These are phyloP conservation scores for Tetraselmis striata DNA, from an alignment of 139 green algal genomes.

Conservation along the genomic window DNA sequence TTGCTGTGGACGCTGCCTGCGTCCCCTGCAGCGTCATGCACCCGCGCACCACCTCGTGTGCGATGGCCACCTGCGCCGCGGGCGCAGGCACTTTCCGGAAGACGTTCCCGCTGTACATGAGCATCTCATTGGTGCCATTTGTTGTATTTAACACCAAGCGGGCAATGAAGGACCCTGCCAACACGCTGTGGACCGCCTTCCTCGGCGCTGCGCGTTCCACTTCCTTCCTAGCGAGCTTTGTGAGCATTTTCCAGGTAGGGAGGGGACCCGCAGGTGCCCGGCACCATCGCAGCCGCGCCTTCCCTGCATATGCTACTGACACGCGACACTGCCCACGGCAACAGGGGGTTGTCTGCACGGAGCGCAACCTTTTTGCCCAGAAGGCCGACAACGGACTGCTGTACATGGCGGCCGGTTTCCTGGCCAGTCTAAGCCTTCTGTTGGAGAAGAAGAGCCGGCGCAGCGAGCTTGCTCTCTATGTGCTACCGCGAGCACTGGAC, in stretches of 20 bases:
- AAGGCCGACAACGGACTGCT: neutral
- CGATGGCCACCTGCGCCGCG: slow-evolving; percentile 1
- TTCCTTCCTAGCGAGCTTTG: slow-evolving; percentile 22
- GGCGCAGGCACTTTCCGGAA: slow-evolving; percentile 27
- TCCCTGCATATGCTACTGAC: neutral
- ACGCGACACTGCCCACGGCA: neutral
- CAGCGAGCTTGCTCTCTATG: slow-evolving; percentile 38
- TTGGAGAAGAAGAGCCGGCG: slow-evolving; percentile 38
- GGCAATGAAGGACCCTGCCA: neutral
- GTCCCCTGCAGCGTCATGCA: slow-evolving; percentile 33
- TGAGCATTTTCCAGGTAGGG: slow-evolving; percentile 7
- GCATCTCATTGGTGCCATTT: slow-evolving; percentile 34
- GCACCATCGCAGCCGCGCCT: too few relatives aligned
- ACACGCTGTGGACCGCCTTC: slow-evolving; percentile 1
- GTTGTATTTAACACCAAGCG: slow-evolving; percentile 33
- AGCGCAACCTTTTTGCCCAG: neutral
- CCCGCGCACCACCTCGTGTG: slow-evolving; percentile 17
- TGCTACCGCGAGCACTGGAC: slow-evolving; percentile 33
- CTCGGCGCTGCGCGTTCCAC: slow-evolving; percentile 15
- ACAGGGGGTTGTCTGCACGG: neutral
- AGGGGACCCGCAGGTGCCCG: too few relatives aligned
- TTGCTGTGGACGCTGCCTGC: slow-evolving; percentile 3
- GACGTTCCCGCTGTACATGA: slow-evolving; percentile 48
- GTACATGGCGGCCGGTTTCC: neutral
- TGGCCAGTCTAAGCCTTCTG: slow-evolving; percentile 12